A percentile compares a stretch with the other conserved stretches of the same genome.
These are phyloP conservation scores for Saccharum officinarum DNA, from an alignment of 176 grass and related monocot genomes.

Conservation along the genomic window DNA sequence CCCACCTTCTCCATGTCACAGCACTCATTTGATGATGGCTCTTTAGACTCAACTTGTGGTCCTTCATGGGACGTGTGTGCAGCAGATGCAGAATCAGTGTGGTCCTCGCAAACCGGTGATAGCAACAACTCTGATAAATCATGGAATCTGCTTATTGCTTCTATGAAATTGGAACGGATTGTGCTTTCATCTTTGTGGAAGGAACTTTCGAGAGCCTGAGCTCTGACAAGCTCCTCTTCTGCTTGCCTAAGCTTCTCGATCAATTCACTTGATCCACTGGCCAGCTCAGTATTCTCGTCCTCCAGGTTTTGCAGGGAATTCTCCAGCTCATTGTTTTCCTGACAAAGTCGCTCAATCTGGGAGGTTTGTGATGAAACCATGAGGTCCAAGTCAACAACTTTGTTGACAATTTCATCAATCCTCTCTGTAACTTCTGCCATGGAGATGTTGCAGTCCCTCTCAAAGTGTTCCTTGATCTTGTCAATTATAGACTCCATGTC, in stretches of 20 bases:
- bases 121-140: conserved; percentile 69
- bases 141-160: conserved; percentile 54
- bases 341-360: conserved; percentile 68
- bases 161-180: conserved; percentile 59
- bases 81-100: conserved; percentile 24
- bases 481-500: conserved; percentile 51
- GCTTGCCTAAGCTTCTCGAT: conserved; percentile 56
- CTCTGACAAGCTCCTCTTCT: conserved; percentile 65
- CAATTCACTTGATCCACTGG: conserved; percentile 38
- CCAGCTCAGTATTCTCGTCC: conserved; percentile 44
- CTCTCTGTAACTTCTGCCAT: conserved; percentile 73
- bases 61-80: not conserved
- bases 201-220: conserved; percentile 60
- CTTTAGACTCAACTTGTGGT: not conserved
- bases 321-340: conserved; percentile 65
- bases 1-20: not conserved
- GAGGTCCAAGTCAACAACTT: conserved; percentile 79
- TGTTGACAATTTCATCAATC: conserved; percentile 82
- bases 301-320: conserved; percentile 55
- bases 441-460: conserved; percentile 57
- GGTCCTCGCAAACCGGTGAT: conserved; percentile 28
- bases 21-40: not conserved
- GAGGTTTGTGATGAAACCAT: conserved; percentile 80
- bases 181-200: conserved; percentile 64
- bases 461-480: conserved; percentile 83